These are phyloP conservation scores for Russula griseocarnosa DNA, from an alignment of 768 basidiomycete genomes.

Conservation along the genomic window DNA sequence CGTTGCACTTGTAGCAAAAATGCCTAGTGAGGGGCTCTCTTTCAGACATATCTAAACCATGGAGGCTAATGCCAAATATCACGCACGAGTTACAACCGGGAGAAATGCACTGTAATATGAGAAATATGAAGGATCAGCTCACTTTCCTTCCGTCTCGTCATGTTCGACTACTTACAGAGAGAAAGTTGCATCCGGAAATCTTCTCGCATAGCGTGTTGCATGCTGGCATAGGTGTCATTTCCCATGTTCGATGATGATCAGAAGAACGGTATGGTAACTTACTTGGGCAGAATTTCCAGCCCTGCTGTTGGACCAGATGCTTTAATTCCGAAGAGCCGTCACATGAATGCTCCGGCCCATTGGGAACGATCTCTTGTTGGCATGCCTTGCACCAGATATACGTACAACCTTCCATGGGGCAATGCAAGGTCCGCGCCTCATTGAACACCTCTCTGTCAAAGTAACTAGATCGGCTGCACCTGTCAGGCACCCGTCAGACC, in stretches of 20 bases:
- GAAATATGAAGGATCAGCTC: neutral
- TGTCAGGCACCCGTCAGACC: slow-evolving; percentile 5
- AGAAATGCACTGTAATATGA: slow-evolving; percentile 43
- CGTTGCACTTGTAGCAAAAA: slow-evolving; percentile 52
- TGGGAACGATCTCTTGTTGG: slow-evolving; percentile 29
- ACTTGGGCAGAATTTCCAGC: slow-evolving; percentile 38
- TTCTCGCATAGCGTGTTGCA: slow-evolving; percentile 51
- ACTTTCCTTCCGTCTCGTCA: neutral
- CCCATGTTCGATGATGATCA: neutral
- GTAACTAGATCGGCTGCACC: slow-evolving; percentile 27
- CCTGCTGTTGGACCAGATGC: slow-evolving; percentile 32
- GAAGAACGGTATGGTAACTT: neutral
- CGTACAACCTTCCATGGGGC: slow-evolving; percentile 32
- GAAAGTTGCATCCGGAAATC: slow-evolving; percentile 54
- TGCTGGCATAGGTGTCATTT: slow-evolving; percentile 32
- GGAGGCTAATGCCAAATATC: neutral
- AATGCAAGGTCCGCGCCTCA: slow-evolving; percentile 29
- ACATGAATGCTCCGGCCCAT: slow-evolving; percentile 33
- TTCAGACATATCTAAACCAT: neutral
- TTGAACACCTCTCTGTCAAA: slow-evolving; percentile 33
- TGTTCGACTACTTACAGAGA: slow-evolving; percentile 43
- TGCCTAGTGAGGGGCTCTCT: slow-evolving; percentile 33
- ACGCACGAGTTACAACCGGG: slow-evolving; percentile 51
- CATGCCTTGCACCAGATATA: slow-evolving; percentile 37
- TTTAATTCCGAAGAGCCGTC: slow-evolving; percentile 36